Evolutionary conservation across 495 filamentous ascomycete species (phyloP), one percentile per base, ranked within the genome.

Genomic region (Penicillium odoratum): DNA sequence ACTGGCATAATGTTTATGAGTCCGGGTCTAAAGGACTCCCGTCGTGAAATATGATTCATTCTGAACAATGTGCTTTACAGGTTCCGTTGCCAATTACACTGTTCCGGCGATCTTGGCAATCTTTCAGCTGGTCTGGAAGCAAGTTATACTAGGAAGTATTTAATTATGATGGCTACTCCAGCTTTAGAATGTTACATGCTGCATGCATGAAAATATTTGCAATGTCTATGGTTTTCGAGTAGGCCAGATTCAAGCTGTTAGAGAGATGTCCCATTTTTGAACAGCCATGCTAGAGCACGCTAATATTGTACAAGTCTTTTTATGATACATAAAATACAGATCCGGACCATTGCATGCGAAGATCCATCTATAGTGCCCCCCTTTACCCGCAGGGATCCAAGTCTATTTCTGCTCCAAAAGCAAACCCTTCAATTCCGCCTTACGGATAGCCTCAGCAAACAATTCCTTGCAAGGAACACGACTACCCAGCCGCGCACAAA

Each of bases 401-500:
- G 21, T 30, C 48, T 43, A 57, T 49, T 57, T 52, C 48, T 48
- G 48, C 50, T 52, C 45, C 31, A 38, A 55, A 3, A 33, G 50
- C 45, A 71, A 53, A 7, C 69, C 67, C 38, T 57, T 61, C 21
- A 44, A 25, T 48, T 77, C 77, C 4, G 71, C 73, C 66, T 78
- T 83, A 55, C 71, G 60, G 52, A 93, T 67, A 21, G 88, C 88
- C 48, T 81, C 77, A 54, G 78, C 78, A 74, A 98, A 98, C 72
- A 98, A 71, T 57, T 90, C 85, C 64, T 88, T 84, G 66, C 94
- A 97, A 58, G 75, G 74, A 5, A 97, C 92, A 53, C 84, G 75
- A 66, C 91, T 96, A 15, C 91, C 92, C 56, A 98, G 64, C 61
- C 83, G 82, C 0, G 94, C 94, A 75, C 93, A 97, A 51, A 98